Evolutionary conservation across 179 eudicot genomes (phyloP).

Genomic region (Silene noctiflora): DNA sequence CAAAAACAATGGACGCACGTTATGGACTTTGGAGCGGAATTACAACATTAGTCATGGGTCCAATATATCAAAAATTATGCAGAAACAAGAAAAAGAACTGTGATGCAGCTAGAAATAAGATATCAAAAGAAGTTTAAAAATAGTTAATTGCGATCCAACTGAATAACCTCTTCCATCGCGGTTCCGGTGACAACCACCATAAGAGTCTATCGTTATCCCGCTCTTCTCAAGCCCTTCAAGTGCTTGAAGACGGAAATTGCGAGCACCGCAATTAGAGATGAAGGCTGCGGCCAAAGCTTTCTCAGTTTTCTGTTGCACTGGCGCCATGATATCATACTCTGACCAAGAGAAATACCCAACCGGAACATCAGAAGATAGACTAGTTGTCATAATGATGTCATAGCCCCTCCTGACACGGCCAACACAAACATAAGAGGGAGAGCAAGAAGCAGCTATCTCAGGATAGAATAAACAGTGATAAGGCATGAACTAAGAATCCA

Average conservation of each 20-base stretch:
- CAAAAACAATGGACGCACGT: not conserved
- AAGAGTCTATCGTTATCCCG: constrained; percentile 68
- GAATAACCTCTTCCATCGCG: constrained; percentile 71
- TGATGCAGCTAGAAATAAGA: not conserved
- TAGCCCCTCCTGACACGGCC: constrained; percentile 64
- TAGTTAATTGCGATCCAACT: not conserved
- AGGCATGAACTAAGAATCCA: constrained; percentile 2
- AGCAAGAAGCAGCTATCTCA: constrained; percentile 9
- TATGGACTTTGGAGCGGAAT: not conserved
- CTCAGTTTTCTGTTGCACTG: constrained; percentile 75
- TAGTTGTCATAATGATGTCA: constrained; percentile 84
- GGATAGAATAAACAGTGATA: not conserved
- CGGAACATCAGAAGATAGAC: constrained; percentile 97
- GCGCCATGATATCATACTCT: constrained; percentile 97
- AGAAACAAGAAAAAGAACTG: not conserved
- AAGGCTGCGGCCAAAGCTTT: constrained; percentile 91
- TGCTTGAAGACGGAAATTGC: constrained; percentile 85
- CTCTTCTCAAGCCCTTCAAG: constrained; percentile 70
- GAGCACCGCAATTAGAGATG: constrained; percentile 93
- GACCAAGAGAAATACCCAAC: constrained; percentile 99
- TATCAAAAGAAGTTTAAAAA: not conserved
- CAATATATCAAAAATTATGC: not conserved
- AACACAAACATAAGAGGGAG: constrained; percentile 16
- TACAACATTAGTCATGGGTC: not conserved
- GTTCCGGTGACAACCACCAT: constrained; percentile 86